These are phyloP conservation scores for Laguncularia racemosa DNA, from an alignment of 345 rosid genomes.

Conservation along the genomic window DNA sequence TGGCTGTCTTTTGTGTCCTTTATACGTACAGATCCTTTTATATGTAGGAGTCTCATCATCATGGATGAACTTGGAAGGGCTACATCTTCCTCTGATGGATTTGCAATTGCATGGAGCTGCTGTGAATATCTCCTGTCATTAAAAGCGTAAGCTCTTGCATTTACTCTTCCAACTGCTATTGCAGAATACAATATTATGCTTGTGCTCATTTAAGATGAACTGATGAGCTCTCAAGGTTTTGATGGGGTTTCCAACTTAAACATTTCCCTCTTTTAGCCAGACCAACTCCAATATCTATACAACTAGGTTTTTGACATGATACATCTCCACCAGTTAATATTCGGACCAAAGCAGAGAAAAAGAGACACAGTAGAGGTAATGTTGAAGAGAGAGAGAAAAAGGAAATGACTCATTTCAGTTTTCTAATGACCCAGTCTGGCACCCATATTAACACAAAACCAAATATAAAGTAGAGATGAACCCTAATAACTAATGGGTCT, in stretches of 20 bases:
- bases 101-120: slow-evolving; percentile 97
- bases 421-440: too few relatives aligned
- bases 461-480: too few relatives aligned
- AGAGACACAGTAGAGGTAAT: too few relatives aligned
- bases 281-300: not conserved
- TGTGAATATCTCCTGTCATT: slow-evolving; percentile 78
- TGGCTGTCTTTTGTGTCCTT: not conserved
- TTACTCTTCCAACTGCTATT: not conserved
- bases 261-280: not conserved
- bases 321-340: not conserved
- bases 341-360: not conserved
- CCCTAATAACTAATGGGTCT: too few relatives aligned
- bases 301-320: not conserved
- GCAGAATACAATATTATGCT: not conserved
- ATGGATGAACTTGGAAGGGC: slow-evolving; percentile 99
- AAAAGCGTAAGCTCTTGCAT: slow-evolving; percentile 49
- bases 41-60: slow-evolving; percentile 69
- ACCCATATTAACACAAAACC: too few relatives aligned
- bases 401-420: too few relatives aligned
- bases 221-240: too few relatives aligned
- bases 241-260: too few relatives aligned
- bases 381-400: too few relatives aligned
- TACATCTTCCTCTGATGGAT: slow-evolving; percentile 92
- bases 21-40: not conserved
- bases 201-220: too few relatives aligned